Percentiles rank a stretch among this genome's conserved stretches.
phyloP scores from a whole-genome alignment of 345 rosid species.

The Microthlaspi erraticum region DNA sequence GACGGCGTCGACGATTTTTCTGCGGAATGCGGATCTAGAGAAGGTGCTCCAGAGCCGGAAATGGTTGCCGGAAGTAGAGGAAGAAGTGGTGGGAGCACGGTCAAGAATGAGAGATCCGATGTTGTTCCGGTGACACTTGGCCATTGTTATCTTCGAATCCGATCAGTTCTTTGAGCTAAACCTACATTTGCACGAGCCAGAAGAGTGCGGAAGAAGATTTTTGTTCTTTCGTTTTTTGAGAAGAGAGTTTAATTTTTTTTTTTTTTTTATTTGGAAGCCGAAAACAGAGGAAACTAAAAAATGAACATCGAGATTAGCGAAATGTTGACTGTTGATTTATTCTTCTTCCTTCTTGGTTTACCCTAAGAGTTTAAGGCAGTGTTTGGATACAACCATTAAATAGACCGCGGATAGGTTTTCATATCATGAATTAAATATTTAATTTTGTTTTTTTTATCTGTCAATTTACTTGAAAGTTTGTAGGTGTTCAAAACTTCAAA shows the following conservation, averaged over 20 bases:
- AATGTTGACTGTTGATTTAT: slow-evolving; percentile 43
- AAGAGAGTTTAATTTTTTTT: not conserved
- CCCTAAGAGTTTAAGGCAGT: not conserved
- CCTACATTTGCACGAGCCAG: slow-evolving; percentile 22
- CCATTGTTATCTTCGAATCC: slow-evolving; percentile 49
- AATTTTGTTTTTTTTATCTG: no score
- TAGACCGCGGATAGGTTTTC: slow-evolving; percentile 22
- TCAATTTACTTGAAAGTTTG: no score
- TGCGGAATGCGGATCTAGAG: slow-evolving; percentile 71
- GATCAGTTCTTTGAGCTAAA: slow-evolving; percentile 24
- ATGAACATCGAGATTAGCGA: slow-evolving; percentile 31
- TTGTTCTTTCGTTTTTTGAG: not conserved
- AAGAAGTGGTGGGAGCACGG: slow-evolving; percentile 51
- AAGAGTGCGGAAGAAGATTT: slow-evolving; percentile 20
- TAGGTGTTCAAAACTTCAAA: no score
- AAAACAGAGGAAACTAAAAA: slow-evolving; percentile 32
- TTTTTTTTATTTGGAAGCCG: slow-evolving; percentile 38
- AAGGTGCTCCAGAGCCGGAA: slow-evolving; percentile 67
- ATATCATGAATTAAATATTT: no score
- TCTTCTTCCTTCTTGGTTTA: slow-evolving; percentile 5
- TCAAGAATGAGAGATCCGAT: slow-evolving; percentile 73
- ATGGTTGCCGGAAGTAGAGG: slow-evolving; percentile 42
- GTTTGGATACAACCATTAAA: slow-evolving; percentile 36
- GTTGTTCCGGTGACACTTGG: slow-evolving; percentile 72
- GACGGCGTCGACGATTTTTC: slow-evolving; percentile 66